Conservation (phyloP, 441 rosid species). For the Populus hybrid region DNA sequence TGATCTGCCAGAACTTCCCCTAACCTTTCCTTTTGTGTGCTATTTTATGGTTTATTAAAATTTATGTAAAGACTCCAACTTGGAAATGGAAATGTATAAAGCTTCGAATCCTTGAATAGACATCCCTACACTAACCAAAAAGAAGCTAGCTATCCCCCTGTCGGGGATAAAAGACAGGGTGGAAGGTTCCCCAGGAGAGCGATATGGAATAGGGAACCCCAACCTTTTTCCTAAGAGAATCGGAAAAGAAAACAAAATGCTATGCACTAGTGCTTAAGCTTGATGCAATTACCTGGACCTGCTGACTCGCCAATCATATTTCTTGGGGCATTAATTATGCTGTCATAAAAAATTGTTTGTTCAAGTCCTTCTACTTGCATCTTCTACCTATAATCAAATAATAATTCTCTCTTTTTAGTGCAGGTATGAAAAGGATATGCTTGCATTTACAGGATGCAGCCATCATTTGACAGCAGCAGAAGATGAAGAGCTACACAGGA, state of each 20-base stretch:
- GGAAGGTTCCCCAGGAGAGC: too few species aligned
- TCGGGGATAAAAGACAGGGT: too few species aligned
- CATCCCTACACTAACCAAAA: too few species aligned
- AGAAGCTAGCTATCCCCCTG: too few species aligned
- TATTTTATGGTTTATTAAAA: neutral
- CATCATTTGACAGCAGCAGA: slow-evolving; percentile 75
- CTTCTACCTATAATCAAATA: neutral
- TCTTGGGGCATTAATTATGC: neutral
- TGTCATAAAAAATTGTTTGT: neutral
- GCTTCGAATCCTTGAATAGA: too few species aligned
- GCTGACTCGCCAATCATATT: neutral
- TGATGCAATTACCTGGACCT: neutral
- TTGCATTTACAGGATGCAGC: slow-evolving; percentile 95
- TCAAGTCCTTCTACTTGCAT: neutral
- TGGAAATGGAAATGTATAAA: neutral
- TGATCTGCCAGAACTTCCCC: neutral
- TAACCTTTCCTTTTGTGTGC: neutral
- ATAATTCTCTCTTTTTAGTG: slow-evolving; percentile 4
- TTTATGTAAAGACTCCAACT: neutral
- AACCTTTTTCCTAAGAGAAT: neutral
- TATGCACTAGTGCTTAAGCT: neutral
- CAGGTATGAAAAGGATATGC: slow-evolving; percentile 98
- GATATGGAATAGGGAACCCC: neutral
- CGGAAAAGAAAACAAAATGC: neutral
- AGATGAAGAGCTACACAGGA: slow-evolving; percentile 66